Evolutionary conservation across 2,329 filamentous ascomycete species (phyloP).

Genomic region (Mycosphaerella sp.): DNA sequence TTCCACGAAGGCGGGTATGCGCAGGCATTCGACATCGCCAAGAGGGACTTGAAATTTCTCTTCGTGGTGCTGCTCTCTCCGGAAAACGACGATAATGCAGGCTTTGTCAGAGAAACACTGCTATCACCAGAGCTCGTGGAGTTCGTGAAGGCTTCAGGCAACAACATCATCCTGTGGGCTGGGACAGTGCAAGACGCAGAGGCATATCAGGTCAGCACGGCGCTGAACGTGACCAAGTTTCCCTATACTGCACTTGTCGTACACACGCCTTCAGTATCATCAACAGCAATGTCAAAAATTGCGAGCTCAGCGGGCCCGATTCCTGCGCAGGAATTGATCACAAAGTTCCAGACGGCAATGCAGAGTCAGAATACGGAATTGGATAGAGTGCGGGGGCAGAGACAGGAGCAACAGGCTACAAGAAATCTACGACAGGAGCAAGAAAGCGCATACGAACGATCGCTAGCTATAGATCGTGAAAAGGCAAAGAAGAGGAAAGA

Average conservation of each 20-base stretch:
- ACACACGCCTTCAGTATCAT: slow-evolving; percentile 76
- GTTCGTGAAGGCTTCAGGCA: slow-evolving; percentile 67
- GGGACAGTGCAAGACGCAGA: slow-evolving; percentile 91
- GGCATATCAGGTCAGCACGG: slow-evolving; percentile 84
- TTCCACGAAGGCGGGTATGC: slow-evolving; percentile 89
- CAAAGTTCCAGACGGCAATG: slow-evolving; percentile 68
- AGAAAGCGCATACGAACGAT: slow-evolving; percentile 88
- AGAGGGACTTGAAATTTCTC: slow-evolving; percentile 85
- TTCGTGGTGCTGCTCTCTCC: slow-evolving; percentile 83
- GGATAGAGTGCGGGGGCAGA: slow-evolving; percentile 64
- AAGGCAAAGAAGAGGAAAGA: slow-evolving; percentile 70
- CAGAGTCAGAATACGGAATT: slow-evolving; percentile 71
- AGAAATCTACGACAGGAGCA: slow-evolving; percentile 79
- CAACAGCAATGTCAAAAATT: slow-evolving; percentile 84
- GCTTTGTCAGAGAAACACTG: slow-evolving; percentile 76
- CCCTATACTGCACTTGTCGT: slow-evolving; percentile 83
- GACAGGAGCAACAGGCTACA: slow-evolving; percentile 74
- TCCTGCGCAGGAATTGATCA: slow-evolving; percentile 63
- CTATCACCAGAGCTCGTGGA: slow-evolving; percentile 65
- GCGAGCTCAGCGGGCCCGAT: slow-evolving; percentile 70
- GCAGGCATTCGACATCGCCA: slow-evolving; percentile 81
- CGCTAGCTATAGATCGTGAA: slow-evolving; percentile 79
- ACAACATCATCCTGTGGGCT: slow-evolving; percentile 84
- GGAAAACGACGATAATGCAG: slow-evolving; percentile 85
- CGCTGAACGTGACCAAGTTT: slow-evolving; percentile 84